Conservation (phyloP, 2,329 filamentous ascomycete genomes). For the Calonectria ilicicola region DNA sequence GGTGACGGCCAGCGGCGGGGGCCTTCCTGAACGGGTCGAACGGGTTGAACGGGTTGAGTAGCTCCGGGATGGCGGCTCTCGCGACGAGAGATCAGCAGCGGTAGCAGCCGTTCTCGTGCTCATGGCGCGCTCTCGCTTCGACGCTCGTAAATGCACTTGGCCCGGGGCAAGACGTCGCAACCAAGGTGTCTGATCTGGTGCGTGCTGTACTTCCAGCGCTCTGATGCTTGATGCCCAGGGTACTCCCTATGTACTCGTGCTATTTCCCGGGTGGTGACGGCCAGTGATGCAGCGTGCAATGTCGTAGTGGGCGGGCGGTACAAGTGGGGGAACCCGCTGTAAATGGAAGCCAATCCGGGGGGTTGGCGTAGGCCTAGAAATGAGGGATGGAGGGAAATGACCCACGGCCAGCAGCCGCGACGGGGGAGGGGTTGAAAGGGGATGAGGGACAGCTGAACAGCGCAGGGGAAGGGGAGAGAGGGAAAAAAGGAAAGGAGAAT, state of each 20-base stretch:
- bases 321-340: conserved; percentile 20
- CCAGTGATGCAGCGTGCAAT: not conserved
- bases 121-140: conserved; percentile 23
- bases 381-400: conserved; percentile 2
- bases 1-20: conserved; percentile 24
- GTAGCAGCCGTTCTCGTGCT: conserved; percentile 40
- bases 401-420: conserved; percentile 1
- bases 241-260: conserved; percentile 2
- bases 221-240: not conserved
- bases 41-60: conserved; percentile 50
- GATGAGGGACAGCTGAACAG: conserved; percentile 2
- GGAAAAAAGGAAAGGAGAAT: not conserved
- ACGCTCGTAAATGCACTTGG: not conserved
- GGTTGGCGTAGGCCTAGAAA: not conserved
- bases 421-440: not conserved
- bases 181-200: not conserved
- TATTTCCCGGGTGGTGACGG: not conserved
- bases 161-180: not conserved
- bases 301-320: conserved; percentile 20
- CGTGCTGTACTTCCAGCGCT: conserved; percentile 3
- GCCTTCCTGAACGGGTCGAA: conserved; percentile 38
- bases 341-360: conserved; percentile 16
- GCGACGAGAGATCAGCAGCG: conserved; percentile 38
- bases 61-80: conserved; percentile 47
- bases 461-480: not conserved